Conservation (phyloP, 257 asterid genomes). For the Rauvolfia tetraphylla region DNA sequence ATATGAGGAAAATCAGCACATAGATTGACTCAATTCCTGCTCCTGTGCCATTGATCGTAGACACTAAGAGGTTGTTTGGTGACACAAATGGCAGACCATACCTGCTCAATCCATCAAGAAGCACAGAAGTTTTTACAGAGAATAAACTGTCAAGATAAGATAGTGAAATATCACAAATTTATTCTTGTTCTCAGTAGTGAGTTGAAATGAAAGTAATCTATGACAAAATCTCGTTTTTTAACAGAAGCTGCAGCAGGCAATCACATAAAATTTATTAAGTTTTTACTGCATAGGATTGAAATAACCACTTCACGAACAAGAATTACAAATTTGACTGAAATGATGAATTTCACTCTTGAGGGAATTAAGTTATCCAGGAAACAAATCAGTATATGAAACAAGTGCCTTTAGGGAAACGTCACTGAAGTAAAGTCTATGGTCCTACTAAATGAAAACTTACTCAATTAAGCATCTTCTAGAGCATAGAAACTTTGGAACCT, state of each 20-base stretch:
- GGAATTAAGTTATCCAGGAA: neutral
- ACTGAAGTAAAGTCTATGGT: neutral
- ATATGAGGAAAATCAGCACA: constrained; percentile 51
- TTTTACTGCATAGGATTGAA: neutral
- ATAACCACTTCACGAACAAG: neutral
- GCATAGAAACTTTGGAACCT: neutral
- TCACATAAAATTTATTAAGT: neutral
- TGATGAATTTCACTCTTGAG: neutral
- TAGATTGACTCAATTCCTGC: constrained; percentile 53
- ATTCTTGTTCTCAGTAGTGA: neutral
- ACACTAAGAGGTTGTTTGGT: constrained; percentile 68
- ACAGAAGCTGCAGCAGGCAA: neutral
- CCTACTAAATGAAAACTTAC: neutral
- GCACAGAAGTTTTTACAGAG: neutral
- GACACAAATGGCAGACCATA: constrained; percentile 90
- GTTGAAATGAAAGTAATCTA: neutral
- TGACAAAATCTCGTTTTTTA: neutral
- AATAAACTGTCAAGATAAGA: neutral
- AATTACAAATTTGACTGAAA: neutral
- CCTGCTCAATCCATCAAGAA: constrained; percentile 38
- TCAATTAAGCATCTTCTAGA: constrained; percentile 7
- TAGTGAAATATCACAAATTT: neutral
- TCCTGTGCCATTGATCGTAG: constrained; percentile 72
- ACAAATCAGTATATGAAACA: neutral
- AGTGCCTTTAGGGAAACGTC: neutral